Conservation (phyloP, 2,329 filamentous ascomycete genomes). For the Emmonsia crescens region DNA sequence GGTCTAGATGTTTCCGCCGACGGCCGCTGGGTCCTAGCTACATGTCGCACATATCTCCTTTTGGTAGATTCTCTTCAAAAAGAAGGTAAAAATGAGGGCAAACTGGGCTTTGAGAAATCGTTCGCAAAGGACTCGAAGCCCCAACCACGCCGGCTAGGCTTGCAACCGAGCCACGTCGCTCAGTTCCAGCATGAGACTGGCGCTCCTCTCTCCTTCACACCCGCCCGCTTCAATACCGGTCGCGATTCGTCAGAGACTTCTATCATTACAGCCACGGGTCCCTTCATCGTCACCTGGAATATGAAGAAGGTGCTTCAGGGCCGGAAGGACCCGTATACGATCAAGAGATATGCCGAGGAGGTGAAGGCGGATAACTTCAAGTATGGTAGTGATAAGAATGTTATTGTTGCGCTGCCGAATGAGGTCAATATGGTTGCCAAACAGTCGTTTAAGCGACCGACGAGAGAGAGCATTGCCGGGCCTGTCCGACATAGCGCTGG, state of each 20-base stretch:
- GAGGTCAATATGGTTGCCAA: conserved; percentile 97
- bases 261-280: conserved; percentile 92
- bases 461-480: conserved; percentile 80
- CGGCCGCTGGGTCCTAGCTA: conserved; percentile 89
- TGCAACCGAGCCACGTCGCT: conserved; percentile 85
- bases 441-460: conserved; percentile 72
- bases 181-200: conserved; percentile 97
- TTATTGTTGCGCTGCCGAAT: conserved; percentile 92
- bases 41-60: conserved; percentile 86
- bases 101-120: conserved; percentile 90
- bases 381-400: conserved; percentile 92
- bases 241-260: conserved; percentile 73
- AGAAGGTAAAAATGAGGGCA: conserved; percentile 89
- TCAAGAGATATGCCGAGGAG: conserved; percentile 90
- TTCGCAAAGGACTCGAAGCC: conserved; percentile 92
- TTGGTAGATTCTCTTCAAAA: conserved; percentile 88
- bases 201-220: conserved; percentile 73
- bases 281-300: conserved; percentile 94
- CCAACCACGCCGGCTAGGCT: conserved; percentile 75
- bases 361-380: conserved; percentile 99
- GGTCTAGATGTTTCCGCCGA: conserved; percentile 93
- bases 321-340: conserved; percentile 79
- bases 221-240: conserved; percentile 88
- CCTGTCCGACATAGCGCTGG: conserved; percentile 40
- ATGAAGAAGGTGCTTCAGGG: conserved; percentile 78